Percentiles rank a stretch among this genome's conserved stretches.
phyloP scores from a whole-genome alignment of 208 protist genomes.

The Wallacemonas sp. region DNA sequence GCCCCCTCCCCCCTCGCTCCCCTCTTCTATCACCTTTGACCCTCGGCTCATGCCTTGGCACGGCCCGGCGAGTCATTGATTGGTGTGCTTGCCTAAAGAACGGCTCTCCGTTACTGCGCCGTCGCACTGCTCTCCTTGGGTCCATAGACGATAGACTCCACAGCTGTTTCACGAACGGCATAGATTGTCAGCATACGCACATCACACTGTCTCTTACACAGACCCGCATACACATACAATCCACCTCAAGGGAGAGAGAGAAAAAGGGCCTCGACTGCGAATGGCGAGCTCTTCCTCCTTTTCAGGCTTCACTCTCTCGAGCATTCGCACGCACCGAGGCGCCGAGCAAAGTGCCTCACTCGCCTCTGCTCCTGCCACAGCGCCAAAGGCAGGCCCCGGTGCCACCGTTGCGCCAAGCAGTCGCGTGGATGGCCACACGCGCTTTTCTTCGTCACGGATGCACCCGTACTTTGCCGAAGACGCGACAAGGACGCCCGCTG shows the following conservation, averaged over 20 bases:
- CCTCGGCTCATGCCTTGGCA: too few relatives aligned
- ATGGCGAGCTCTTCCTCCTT: neutral
- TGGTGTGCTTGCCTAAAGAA: neutral
- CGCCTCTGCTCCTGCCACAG: neutral
- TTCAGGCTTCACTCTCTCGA: constrained; percentile 13
- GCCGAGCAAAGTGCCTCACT: neutral
- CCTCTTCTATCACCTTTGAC: too few relatives aligned
- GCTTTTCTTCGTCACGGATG: neutral
- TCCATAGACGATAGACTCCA: too few relatives aligned
- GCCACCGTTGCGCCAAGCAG: neutral
- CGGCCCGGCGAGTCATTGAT: too few relatives aligned
- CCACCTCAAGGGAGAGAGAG: too few relatives aligned
- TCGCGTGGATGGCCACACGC: neutral
- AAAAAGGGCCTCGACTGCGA: too few relatives aligned
- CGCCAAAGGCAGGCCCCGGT: too few relatives aligned
- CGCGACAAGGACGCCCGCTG: neutral
- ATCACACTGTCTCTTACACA: too few relatives aligned
- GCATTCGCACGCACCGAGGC: neutral
- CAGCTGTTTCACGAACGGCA: too few relatives aligned
- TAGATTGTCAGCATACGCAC: too few relatives aligned
- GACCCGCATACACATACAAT: neutral
- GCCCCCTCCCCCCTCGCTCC: too few relatives aligned
- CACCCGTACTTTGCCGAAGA: neutral
- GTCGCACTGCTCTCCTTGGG: too few relatives aligned
- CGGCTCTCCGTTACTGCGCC: neutral